Evolutionary conservation across 345 rosid genomes (phyloP), one percentile per base, ranked within the genome.

Genomic region (Kernera saxatilis): DNA sequence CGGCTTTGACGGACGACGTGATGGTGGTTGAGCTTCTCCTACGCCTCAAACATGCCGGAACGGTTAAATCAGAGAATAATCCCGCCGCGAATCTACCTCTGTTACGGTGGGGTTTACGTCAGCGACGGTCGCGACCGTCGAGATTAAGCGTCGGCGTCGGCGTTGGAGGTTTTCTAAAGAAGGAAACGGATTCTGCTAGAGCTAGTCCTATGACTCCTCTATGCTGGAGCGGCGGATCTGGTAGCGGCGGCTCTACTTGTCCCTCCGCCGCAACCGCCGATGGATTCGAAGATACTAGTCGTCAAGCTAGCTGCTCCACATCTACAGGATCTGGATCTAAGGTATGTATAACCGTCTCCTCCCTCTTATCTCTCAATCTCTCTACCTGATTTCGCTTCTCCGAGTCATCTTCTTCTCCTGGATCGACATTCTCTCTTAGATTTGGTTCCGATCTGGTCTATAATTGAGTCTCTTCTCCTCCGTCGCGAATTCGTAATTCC

Each of bases 21-120:
- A 77, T 88, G 58, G 97, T 85, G 40, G 94, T 73, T 3, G 87
- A 90, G 83, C 83, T 90, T 9, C 82, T 90, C 17, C 58, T 86
- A 2, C 75, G 87, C 21, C 75, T 88, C 10, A 86, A 81, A 43
- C 80, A 81, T 26, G 74, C 74, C 58, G 64, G 56, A 54, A 53
- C 64, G 26, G 70, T 22, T 5, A 71, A 77, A 52, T 79, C 75
- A 0, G 72, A 77, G 14, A 36, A 44, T 14, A 50, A 56, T 19
- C 21, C 58, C 13, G 11, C 71, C 21, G 53, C 67, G 29, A 32
- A 68, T 45, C 78, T 64, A 30, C 70, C 80, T 36, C 55, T 55
- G 18, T 75, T 85, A 7, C 77, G 74, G 29, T 87, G 92, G 92
- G 92, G 92, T 36, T 44, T 75, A 27, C 84, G 85, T 67, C 83